Percentiles rank a stretch among this genome's conserved stretches.
Conservation (phyloP, 352 stramenopile species). For the Blastocystis sp. region DNA sequence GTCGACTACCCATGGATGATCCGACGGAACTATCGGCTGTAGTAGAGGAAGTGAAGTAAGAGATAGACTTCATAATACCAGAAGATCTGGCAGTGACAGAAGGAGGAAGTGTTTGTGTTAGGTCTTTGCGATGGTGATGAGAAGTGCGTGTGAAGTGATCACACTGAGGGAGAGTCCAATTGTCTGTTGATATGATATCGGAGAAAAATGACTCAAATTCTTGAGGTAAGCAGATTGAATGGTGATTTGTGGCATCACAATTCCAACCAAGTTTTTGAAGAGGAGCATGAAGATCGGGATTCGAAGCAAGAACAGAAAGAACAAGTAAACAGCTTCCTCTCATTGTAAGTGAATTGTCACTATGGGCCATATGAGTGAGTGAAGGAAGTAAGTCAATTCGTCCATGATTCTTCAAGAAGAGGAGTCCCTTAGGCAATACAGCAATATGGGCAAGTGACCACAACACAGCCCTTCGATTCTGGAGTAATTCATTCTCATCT, state of each 20-base stretch:
- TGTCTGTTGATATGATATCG: constrained; percentile 12
- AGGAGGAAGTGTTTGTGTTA: neutral
- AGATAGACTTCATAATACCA: neutral
- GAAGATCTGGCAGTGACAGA: neutral
- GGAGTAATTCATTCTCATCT: neutral
- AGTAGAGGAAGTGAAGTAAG: neutral
- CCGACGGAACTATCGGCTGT: constrained; percentile 16
- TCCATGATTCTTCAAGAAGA: neutral
- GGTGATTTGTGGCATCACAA: neutral
- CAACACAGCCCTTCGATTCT: constrained; percentile 8
- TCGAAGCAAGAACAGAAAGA: constrained; percentile 24
- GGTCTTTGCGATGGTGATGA: neutral
- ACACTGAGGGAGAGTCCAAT: constrained; percentile 45
- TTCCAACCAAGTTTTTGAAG: constrained; percentile 3
- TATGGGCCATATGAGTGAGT: constrained; percentile 11
- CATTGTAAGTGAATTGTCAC: neutral
- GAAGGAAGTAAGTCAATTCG: neutral
- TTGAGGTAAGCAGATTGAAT: constrained; percentile 5
- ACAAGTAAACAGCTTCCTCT: constrained; percentile 25
- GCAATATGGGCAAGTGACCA: constrained; percentile 42
- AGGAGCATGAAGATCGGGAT: neutral
- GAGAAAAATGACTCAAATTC: constrained; percentile 23
- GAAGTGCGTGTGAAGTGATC: neutral
- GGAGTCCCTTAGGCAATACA: neutral
- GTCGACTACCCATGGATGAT: constrained; percentile 65